These are phyloP conservation scores for Serpula lacrymans DNA, from an alignment of 768 basidiomycete species.

Conservation along the genomic window DNA sequence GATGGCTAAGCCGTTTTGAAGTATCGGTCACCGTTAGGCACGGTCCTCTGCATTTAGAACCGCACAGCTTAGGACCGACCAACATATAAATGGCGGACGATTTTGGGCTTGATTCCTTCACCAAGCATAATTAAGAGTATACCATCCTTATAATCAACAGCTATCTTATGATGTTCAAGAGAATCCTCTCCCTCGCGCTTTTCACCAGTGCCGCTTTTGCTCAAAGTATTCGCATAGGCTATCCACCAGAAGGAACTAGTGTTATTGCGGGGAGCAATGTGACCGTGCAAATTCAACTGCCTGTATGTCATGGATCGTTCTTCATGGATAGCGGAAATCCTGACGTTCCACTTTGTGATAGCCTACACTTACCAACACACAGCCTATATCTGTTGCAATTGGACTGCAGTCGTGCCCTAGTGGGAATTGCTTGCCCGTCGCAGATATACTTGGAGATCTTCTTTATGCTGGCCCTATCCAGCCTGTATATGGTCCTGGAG, in stretches of 20 bases:
- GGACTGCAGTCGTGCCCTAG: conserved; percentile 33
- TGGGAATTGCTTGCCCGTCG: conserved; percentile 19
- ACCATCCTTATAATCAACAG: too few species aligned
- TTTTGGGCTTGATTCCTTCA: too few species aligned
- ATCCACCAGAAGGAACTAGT: conserved; percentile 30
- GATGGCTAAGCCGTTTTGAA: too few species aligned
- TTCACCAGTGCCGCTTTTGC: conserved; percentile 31
- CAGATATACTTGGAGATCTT: conserved; percentile 33
- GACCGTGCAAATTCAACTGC: conserved; percentile 39
- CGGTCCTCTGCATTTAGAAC: too few species aligned
- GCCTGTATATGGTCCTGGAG: conserved; percentile 25
- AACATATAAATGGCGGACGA: too few species aligned
- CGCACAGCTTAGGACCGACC: too few species aligned
- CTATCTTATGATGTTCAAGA: too few species aligned
- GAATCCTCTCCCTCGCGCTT: too few species aligned
- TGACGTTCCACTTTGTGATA: not conserved
- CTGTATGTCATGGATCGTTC: conserved; percentile 27
- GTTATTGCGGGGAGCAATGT: conserved; percentile 35
- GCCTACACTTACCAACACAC: conserved; percentile 21
- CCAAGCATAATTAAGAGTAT: too few species aligned
- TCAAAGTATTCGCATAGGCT: conserved; percentile 35
- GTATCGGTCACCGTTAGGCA: too few species aligned
- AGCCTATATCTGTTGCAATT: conserved; percentile 38
- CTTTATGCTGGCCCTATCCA: conserved; percentile 40
- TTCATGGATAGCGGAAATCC: not conserved